Percentiles rank a stretch among this genome's conserved stretches.
Conservation (phyloP, 2,329 filamentous ascomycete species). For the Didymosphaeria variabile region DNA sequence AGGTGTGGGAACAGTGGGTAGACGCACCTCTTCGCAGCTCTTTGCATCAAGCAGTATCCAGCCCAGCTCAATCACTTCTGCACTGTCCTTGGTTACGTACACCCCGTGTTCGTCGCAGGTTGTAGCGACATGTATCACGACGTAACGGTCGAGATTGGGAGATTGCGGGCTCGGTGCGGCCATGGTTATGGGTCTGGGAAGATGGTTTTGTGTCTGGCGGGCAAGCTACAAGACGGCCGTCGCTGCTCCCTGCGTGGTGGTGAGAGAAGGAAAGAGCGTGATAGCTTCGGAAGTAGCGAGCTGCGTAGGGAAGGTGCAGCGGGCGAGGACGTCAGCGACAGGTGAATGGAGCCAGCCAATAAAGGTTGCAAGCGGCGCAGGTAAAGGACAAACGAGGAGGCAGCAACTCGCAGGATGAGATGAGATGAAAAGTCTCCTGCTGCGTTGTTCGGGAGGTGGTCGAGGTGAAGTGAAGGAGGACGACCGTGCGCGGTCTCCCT, state of each 20-base stretch:
- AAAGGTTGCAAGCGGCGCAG: conserved; percentile 26
- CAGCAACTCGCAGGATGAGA: conserved; percentile 28
- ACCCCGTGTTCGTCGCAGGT: conserved; percentile 99
- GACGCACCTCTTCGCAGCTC: conserved; percentile 83
- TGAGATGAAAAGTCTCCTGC: conserved; percentile 16
- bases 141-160: conserved; percentile 83
- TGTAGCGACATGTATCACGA: conserved; percentile 97
- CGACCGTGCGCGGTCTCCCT: conserved; percentile 16
- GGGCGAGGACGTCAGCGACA: conserved; percentile 23
- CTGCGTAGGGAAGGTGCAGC: conserved; percentile 15
- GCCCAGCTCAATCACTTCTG: conserved; percentile 98
- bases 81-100: conserved; percentile 98
- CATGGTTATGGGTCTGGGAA: conserved; percentile 26
- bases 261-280: conserved; percentile 6
- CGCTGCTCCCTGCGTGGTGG: conserved; percentile 3
- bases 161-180: conserved; percentile 43
- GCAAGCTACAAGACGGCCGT: conserved; percentile 17
- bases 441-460: conserved; percentile 13
- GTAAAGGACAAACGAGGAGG: conserved; percentile 22
- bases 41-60: conserved; percentile 97
- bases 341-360: conserved; percentile 21
- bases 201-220: conserved; percentile 4
- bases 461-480: conserved; percentile 19
- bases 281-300: background rate
- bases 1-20: conserved; percentile 17